These are phyloP conservation scores for Lactarius psammicola DNA, from an alignment of 768 basidiomycete genomes.

Conservation along the genomic window DNA sequence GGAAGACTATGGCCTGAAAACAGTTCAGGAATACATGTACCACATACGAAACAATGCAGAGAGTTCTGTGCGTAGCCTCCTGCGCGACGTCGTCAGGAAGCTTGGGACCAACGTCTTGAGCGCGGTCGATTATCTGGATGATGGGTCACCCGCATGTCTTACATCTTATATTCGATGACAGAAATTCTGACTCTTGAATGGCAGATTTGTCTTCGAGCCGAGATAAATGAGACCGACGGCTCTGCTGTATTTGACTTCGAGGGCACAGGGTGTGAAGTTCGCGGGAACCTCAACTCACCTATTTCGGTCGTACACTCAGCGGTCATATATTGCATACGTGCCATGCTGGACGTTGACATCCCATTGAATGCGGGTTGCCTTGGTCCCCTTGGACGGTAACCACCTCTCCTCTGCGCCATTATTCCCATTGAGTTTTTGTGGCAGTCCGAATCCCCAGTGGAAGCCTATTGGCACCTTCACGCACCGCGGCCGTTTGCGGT, in stretches of 20 bases:
- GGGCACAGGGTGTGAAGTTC: conserved; percentile 80
- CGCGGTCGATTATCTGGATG: conserved; percentile 83
- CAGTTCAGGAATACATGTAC: conserved; percentile 92
- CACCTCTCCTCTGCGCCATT: conserved; percentile 18
- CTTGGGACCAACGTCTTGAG: conserved; percentile 62
- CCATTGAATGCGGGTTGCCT: conserved; percentile 93
- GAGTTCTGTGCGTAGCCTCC: conserved; percentile 75
- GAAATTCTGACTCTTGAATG: conserved; percentile 11
- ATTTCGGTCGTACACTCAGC: conserved; percentile 85
- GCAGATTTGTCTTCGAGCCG: conserved; percentile 72
- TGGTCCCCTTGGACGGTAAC: conserved; percentile 79
- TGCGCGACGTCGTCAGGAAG: conserved; percentile 70
- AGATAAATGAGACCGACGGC: conserved; percentile 70
- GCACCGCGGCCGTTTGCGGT: conserved; percentile 87
- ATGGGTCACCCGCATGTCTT: conserved; percentile 71
- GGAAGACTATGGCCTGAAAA: conserved; percentile 78
- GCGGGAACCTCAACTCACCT: conserved; percentile 82
- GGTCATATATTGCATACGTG: conserved; percentile 85
- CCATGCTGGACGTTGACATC: conserved; percentile 84
- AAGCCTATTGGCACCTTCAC: conserved; percentile 75
- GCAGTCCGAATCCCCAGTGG: conserved; percentile 77
- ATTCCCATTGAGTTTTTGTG: conserved; percentile 24
- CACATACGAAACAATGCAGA: conserved; percentile 91
- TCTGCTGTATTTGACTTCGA: conserved; percentile 84
- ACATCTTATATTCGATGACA: neutral